These are phyloP conservation scores for Leptographium lundbergii DNA, from an alignment of 2,329 filamentous ascomycete genomes.

Conservation along the genomic window DNA sequence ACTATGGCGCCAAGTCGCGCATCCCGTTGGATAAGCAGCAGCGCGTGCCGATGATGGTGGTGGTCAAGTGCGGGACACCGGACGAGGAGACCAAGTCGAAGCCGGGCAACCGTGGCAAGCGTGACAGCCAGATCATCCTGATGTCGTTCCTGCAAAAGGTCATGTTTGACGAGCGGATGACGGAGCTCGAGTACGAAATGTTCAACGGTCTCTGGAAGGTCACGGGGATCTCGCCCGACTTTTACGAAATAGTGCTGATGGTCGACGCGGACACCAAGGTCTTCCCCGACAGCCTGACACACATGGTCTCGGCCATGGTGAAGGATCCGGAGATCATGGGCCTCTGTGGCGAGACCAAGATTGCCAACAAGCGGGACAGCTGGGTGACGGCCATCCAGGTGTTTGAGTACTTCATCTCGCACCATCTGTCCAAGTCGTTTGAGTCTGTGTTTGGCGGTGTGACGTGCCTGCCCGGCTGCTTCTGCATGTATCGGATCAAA, in stretches of 20 bases:
- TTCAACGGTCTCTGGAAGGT: constrained; percentile 99
- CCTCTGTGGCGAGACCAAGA: constrained; percentile 96
- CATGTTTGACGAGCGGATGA: constrained; percentile 99
- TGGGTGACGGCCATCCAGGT: constrained; percentile 99
- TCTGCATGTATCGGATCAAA: constrained; percentile 99
- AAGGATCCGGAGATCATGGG: constrained; percentile 99
- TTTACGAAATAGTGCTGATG: constrained; percentile 97
- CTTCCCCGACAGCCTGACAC: constrained; percentile 93
- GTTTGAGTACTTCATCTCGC: constrained; percentile 98
- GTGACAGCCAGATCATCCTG: constrained; percentile 95
- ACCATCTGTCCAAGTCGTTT: constrained; percentile 93
- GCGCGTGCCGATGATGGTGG: constrained; percentile 91
- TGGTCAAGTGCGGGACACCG: constrained; percentile 91
- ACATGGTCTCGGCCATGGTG: constrained; percentile 99
- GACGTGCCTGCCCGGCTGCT: constrained; percentile 94
- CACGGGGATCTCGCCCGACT: constrained; percentile 94
- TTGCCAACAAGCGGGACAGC: constrained; percentile 88
- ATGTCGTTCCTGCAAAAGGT: constrained; percentile 99
- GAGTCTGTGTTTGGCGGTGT: constrained; percentile 98
- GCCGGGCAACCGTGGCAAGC: constrained; percentile 94
- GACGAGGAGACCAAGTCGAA: constrained; percentile 72
- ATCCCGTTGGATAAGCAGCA: constrained; percentile 84
- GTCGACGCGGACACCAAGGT: constrained; percentile 99
- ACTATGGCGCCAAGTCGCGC: constrained; percentile 71
- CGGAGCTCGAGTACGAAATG: constrained; percentile 97